These are phyloP conservation scores for Backusella parvicylindrica DNA, from an alignment of 192 early-diverging fungal genomes.

Conservation along the genomic window DNA sequence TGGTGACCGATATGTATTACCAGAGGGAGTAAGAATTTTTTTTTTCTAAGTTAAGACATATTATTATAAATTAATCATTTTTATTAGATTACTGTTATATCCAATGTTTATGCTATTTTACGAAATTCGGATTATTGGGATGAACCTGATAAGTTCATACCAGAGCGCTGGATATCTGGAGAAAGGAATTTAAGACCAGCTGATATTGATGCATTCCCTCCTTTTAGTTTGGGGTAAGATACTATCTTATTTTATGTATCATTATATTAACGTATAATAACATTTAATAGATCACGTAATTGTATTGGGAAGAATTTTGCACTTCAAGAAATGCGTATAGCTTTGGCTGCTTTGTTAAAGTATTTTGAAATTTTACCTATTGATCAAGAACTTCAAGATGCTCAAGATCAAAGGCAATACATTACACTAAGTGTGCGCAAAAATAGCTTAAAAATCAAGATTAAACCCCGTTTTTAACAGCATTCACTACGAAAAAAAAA, in stretches of 20 bases:
- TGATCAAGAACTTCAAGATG: constrained; percentile 55
- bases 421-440: constrained; percentile 18
- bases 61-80: not conserved
- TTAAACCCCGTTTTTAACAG: not conserved
- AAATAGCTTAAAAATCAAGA: constrained; percentile 8
- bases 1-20: constrained; percentile 35
- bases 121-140: constrained; percentile 19
- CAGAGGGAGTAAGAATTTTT: constrained; percentile 23
- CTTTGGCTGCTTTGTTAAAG: constrained; percentile 38
- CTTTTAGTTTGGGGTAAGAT: constrained; percentile 44
- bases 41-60: not conserved
- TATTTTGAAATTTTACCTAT: constrained; percentile 42
- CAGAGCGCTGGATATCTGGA: constrained; percentile 28
- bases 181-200: not conserved
- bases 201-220: constrained; percentile 42
- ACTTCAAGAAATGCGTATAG: constrained; percentile 46
- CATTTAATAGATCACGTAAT: constrained; percentile 29
- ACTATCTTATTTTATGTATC: not conserved
- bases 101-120: constrained; percentile 5
- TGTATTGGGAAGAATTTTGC: constrained; percentile 57
- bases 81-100: constrained; percentile 13
- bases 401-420: constrained; percentile 46
- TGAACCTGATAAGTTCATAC: constrained; percentile 21
- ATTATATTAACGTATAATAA: not conserved
- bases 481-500: not conserved